Percentiles rank a stretch among this genome's conserved stretches.
phyloP scores from a whole-genome alignment of 2,329 filamentous ascomycete genomes.

The Diplodia sapinea region DNA sequence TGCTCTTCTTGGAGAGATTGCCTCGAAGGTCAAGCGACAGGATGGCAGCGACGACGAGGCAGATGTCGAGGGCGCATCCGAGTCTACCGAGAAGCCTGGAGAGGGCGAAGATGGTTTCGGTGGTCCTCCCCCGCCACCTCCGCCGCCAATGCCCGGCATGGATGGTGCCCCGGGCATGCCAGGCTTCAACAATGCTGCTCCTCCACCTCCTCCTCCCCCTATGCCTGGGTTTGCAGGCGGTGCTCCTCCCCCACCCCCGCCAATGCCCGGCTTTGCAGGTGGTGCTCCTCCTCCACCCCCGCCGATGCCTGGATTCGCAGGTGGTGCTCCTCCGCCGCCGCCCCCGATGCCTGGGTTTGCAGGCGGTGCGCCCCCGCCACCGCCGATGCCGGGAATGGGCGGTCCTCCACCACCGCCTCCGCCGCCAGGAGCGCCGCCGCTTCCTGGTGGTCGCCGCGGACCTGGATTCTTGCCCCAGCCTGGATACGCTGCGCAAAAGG shows the following conservation, averaged over 20 bases:
- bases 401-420: constrained; percentile 55
- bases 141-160: constrained; percentile 38
- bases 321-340: constrained; percentile 49
- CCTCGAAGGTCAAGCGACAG: constrained; percentile 73
- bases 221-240: constrained; percentile 48
- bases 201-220: constrained; percentile 52
- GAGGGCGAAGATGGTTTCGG: constrained; percentile 67
- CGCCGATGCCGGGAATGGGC: constrained; percentile 50
- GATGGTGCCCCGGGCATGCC: constrained; percentile 35
- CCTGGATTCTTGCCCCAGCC: constrained; percentile 73
- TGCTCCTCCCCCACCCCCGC: constrained; percentile 51
- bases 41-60: constrained; percentile 77
- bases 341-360: constrained; percentile 51
- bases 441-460: constrained; percentile 64
- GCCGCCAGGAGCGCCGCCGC: constrained; percentile 66
- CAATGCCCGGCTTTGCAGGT: constrained; percentile 45
- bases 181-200: constrained; percentile 45
- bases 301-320: constrained; percentile 55
- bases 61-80: constrained; percentile 56
- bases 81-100: constrained; percentile 69
- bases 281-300: constrained; percentile 52
- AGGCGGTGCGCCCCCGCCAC: constrained; percentile 51
- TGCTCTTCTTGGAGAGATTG: constrained; percentile 73
- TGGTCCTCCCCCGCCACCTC: constrained; percentile 44
- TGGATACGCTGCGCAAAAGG: constrained; percentile 60